Evolutionary conservation across 805 yeast genomes (phyloP).

Genomic region (Blastobotrys americana): DNA sequence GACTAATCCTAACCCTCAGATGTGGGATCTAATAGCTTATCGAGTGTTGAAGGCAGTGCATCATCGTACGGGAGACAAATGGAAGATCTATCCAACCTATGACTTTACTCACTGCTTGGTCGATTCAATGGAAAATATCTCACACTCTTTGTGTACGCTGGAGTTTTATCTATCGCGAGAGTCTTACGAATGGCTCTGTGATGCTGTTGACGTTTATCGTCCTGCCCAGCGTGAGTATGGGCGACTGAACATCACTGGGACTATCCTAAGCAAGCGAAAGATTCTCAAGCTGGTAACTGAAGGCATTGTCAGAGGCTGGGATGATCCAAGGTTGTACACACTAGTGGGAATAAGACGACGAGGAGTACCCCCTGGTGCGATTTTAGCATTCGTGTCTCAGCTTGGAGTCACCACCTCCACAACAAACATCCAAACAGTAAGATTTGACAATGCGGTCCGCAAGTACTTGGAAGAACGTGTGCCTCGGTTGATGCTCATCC

Average conservation of each 20-base stretch:
- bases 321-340: constrained; percentile 94
- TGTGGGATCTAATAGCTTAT: constrained; percentile 99
- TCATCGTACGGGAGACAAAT: constrained; percentile 92
- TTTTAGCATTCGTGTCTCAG: constrained; percentile 84
- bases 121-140: constrained; percentile 92
- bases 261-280: constrained; percentile 90
- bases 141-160: constrained; percentile 93
- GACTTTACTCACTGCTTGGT: constrained; percentile 99
- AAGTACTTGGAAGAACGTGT: constrained; percentile 81
- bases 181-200: constrained; percentile 98
- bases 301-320: constrained; percentile 87
- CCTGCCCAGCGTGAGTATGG: constrained; percentile 99
- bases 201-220: constrained; percentile 86
- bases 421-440: constrained; percentile 78
- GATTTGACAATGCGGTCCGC: constrained; percentile 88
- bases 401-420: constrained; percentile 94
- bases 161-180: constrained; percentile 90
- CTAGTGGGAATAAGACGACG: constrained; percentile 92
- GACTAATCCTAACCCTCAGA: constrained; percentile 87
- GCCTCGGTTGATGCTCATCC: constrained; percentile 90
- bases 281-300: constrained; percentile 87
- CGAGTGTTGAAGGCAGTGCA: constrained; percentile 88
- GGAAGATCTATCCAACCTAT: constrained; percentile 98
- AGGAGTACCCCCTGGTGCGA: constrained; percentile 98
- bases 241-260: constrained; percentile 88